Base-by-base conservation (phyloP, 352 stramenopile genomes). In the Blastocystis sp. region DNA sequence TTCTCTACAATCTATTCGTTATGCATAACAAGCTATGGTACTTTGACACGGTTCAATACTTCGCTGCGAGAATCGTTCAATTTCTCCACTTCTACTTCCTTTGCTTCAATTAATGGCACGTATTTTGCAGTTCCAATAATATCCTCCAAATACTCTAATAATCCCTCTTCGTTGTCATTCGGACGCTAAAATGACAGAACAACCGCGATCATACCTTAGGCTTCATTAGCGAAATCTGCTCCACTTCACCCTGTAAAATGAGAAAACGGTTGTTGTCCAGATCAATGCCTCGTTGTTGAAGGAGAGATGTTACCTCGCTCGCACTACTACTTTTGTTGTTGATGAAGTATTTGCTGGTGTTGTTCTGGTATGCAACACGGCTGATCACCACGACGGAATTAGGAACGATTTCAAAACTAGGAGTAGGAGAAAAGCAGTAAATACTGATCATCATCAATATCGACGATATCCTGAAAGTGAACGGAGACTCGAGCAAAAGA, bases 141-240 rank as follows among this genome's bases (percentile, higher is more conserved):
- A 90, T 99, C 97, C 91, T 99, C 97, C 7, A 99, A 91, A 91
- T 99, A 99, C 92, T 99, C 97, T 11, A 99, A 93, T 37, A 99
- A 92, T 24, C 97, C 97, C 73, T 99, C 97, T 89, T 99, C 97
- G 79, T 97, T 94, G 70, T 95, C 92, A 39, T 78, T 94, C 70
- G 65, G 37, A 45, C 70, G 53, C 78, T 91, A 89, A 1, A 24
- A 6, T 16, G 59, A 3, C 18, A 5, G 34, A 11, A 34, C 3
- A 8, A 3, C 34, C 3, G 13, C 0, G 37, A 24, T 0, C 95
- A 94, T 13, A 94, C 96, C 91, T 99, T 99, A 91, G 96, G 98
- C 87, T 98, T 98, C 97, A 99, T 99, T 95, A 99, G 98, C 45
- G 95, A 96, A 90, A 99, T 99, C 93, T 99, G 97, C 91, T 99